Base-by-base conservation (phyloP, 805 yeast genomes). In the Cyberlindnera nakhonratchasimensis region DNA sequence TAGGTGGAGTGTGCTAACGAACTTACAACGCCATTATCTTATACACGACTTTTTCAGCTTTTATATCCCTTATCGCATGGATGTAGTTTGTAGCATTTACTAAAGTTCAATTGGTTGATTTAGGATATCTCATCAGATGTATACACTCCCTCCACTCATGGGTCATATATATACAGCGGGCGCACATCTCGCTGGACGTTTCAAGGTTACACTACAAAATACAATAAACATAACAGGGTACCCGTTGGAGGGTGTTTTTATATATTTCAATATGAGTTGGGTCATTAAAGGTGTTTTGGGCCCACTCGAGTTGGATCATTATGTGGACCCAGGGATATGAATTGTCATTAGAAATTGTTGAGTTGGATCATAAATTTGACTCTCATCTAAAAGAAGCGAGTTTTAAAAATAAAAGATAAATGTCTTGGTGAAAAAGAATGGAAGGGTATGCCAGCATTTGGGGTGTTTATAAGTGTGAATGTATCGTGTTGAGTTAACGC, bases 251-350 rank as follows among this genome's bases (percentile, higher is more conserved):
- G 46, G 37, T 23, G 25, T 26, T 26, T 8, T 26, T 12, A 25
- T 37, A 14, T 23, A 18, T 34, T 9, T 38, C 14, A 8, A 17
- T 10, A 13, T 34, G 37, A 24, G 29, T 34, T 30, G 32, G 42
- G 43, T 43, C 43, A 29, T 37, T 14, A 33, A 23, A n/a, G n/a
- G n/a, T n/a, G n/a, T n/a, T 19, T 6, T 12, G 26, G 36, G 39
- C 38, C 29, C 39, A 42, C 40, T 34, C 37, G 46, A 43, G 46
- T 43, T 43, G 46, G 46, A 43, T 43, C 46, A 43, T 43, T 21
- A 34, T 29, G 45, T 33, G 34, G 26, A n/a, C 29, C 9, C 9
- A 7, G 9, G n/a, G 9, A 14, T 26, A 34, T 23, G 5, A 6
- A n/a, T 18, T 21, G 29, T 39, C 39, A 34, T 43, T 34, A 37